Conservation (phyloP, 768 basidiomycete genomes). For the Collybia sp. region DNA sequence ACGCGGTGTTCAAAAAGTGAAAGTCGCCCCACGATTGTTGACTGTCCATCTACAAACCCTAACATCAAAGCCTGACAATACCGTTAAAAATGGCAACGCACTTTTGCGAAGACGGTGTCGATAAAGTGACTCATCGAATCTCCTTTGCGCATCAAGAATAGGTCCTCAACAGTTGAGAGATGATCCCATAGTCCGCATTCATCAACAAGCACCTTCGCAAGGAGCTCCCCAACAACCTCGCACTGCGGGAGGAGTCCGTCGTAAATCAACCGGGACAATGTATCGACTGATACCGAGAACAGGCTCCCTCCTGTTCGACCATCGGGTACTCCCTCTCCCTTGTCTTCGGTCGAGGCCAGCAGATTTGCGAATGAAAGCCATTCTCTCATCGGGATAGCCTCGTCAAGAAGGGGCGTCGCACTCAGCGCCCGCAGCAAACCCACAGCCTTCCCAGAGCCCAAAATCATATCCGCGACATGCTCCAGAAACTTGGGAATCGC, state of each 20-base stretch:
- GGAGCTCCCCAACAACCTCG: slow-evolving; percentile 39
- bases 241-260: slow-evolving; percentile 61
- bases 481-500: slow-evolving; percentile 58
- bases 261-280: slow-evolving; percentile 55
- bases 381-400: slow-evolving; percentile 14
- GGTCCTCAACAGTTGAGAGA: slow-evolving; percentile 56
- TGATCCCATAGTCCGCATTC: slow-evolving; percentile 67
- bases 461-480: slow-evolving; percentile 50
- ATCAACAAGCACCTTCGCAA: slow-evolving; percentile 57
- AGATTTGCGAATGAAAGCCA: slow-evolving; percentile 42
- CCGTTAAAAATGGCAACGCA: slow-evolving; percentile 18
- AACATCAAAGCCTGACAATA: not conserved
- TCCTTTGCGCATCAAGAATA: slow-evolving; percentile 75
- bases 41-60: slow-evolving; percentile 59
- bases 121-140: slow-evolving; percentile 73
- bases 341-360: slow-evolving; percentile 18
- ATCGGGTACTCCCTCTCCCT: not conserved
- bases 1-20: slow-evolving; percentile 78
- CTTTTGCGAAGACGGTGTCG: slow-evolving; percentile 73
- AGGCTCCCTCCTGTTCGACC: slow-evolving; percentile 15
- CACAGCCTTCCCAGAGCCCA: slow-evolving; percentile 72
- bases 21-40: slow-evolving; percentile 73
- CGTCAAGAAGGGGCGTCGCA: slow-evolving; percentile 17
- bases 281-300: slow-evolving; percentile 55
- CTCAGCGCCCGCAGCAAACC: slow-evolving; percentile 68